A percentile compares a stretch with the other conserved stretches of the same genome.
These are phyloP conservation scores for Colletotrichum filicis DNA, from an alignment of 2,329 filamentous ascomycete genomes.

Conservation along the genomic window DNA sequence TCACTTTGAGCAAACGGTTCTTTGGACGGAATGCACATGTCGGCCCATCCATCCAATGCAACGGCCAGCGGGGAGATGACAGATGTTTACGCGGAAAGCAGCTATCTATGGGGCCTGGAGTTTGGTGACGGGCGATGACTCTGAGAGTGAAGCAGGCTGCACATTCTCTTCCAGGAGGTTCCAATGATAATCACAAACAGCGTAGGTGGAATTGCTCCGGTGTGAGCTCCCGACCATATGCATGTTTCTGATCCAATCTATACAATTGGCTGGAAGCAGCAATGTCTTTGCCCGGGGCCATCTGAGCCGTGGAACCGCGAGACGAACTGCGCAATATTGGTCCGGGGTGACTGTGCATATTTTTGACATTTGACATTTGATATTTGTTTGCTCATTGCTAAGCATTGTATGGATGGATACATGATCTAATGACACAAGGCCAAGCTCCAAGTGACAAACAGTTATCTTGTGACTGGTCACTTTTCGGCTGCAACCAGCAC, in stretches of 20 bases:
- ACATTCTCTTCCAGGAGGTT: not conserved
- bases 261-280: not conserved
- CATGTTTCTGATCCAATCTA: not conserved
- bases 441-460: slow-evolving; percentile 19
- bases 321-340: not conserved
- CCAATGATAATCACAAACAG: not conserved
- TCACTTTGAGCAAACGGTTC: slow-evolving; percentile 18
- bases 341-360: not conserved
- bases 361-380: slow-evolving; percentile 1
- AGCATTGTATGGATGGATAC: not conserved
- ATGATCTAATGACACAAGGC: slow-evolving; percentile 20
- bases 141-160: not conserved
- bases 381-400: slow-evolving; percentile 9
- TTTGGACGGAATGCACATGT: not conserved
- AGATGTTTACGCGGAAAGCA: not conserved
- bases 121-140: not conserved
- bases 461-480: slow-evolving; percentile 18
- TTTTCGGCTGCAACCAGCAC: not conserved
- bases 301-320: not conserved
- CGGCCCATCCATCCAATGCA: not conserved
- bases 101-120: not conserved
- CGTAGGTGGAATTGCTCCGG: not conserved
- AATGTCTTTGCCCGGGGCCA: not conserved
- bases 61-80: slow-evolving; percentile 6
- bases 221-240: not conserved